These are phyloP conservation scores for Colletotrichum zoysiae DNA, from an alignment of 2,329 filamentous ascomycete genomes.

Conservation along the genomic window DNA sequence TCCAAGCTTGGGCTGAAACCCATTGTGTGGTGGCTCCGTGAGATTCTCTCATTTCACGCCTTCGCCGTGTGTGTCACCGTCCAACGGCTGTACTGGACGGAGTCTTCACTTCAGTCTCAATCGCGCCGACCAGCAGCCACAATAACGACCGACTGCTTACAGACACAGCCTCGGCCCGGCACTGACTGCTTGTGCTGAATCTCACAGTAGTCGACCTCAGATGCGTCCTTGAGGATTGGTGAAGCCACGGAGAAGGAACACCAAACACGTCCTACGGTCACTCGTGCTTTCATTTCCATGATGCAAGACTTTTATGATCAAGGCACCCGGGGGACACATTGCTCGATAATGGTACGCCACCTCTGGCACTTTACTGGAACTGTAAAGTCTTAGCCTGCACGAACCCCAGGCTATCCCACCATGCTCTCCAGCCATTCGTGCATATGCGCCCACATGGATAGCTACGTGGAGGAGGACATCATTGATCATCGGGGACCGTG, in stretches of 20 bases:
- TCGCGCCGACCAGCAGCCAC: not conserved
- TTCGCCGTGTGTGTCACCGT: not conserved
- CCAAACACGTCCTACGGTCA: constrained; percentile 2
- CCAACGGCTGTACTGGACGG: not conserved
- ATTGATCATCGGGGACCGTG: constrained; percentile 24
- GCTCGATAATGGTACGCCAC: constrained; percentile 13
- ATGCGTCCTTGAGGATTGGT: constrained; percentile 16
- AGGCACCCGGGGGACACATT: not conserved
- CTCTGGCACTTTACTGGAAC: constrained; percentile 21
- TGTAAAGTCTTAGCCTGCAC: constrained; percentile 33
- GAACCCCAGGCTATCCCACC: constrained; percentile 26
- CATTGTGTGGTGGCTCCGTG: constrained; percentile 29
- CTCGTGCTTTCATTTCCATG: constrained; percentile 22
- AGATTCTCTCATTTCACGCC: constrained; percentile 12
- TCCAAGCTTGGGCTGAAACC: constrained; percentile 41
- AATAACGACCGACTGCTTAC: constrained; percentile 6
- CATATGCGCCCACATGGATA: constrained; percentile 35
- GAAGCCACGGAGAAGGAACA: constrained; percentile 8
- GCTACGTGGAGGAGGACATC: constrained; percentile 25
- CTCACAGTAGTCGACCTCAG: constrained; percentile 15
- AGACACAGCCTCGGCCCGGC: constrained; percentile 22
- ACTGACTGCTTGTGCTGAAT: constrained; percentile 16
- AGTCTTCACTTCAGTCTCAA: not conserved
- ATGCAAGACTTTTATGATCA: constrained; percentile 10
- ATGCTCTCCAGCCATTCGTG: constrained; percentile 33